phyloP scores from a whole-genome alignment of 306 rosid species.

The Cicer chorassanicum region DNA sequence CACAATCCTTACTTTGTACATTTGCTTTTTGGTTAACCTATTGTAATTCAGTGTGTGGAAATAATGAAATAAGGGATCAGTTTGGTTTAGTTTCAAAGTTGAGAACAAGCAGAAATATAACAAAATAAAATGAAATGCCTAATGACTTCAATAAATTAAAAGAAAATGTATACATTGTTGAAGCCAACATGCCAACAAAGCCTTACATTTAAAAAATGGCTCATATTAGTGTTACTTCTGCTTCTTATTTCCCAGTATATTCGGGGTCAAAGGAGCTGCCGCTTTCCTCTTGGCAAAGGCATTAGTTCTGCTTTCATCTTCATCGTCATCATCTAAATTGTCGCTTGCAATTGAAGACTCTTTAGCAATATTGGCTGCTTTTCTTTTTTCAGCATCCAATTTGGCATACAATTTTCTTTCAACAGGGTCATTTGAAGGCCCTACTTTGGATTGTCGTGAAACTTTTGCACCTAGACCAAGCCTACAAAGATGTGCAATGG shows the following conservation, averaged over 20 bases:
- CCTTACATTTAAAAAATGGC: not conserved
- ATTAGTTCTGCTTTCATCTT: conserved; percentile 73
- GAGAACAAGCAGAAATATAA: conserved; percentile 32
- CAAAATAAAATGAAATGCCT: conserved; percentile 6
- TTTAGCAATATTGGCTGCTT: conserved; percentile 57
- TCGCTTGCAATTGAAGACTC: conserved; percentile 48
- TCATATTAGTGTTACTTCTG: conserved; percentile 45
- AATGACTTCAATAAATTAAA: not conserved
- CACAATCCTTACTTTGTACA: conserved; percentile 33
- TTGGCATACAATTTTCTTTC: conserved; percentile 68
- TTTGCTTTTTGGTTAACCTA: conserved; percentile 43
- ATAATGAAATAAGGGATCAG: conserved; percentile 43
- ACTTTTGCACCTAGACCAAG: conserved; percentile 91
- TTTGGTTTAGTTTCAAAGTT: conserved; percentile 21
- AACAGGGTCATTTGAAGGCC: conserved; percentile 70
- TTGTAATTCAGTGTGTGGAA: conserved; percentile 38
- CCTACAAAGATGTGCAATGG: conserved; percentile 48
- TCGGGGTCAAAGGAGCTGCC: conserved; percentile 40
- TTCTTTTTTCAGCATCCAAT: conserved; percentile 60
- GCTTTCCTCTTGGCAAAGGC: conserved; percentile 70
- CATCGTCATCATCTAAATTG: conserved; percentile 48
- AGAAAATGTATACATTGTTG: conserved; percentile 20
- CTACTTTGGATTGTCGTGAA: conserved; percentile 58
- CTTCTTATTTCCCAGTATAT: conserved; percentile 56
- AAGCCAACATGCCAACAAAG: conserved; percentile 22